Base-by-base conservation (phyloP, 2,329 filamentous ascomycete genomes). In the Fusarium fujikuroi region DNA sequence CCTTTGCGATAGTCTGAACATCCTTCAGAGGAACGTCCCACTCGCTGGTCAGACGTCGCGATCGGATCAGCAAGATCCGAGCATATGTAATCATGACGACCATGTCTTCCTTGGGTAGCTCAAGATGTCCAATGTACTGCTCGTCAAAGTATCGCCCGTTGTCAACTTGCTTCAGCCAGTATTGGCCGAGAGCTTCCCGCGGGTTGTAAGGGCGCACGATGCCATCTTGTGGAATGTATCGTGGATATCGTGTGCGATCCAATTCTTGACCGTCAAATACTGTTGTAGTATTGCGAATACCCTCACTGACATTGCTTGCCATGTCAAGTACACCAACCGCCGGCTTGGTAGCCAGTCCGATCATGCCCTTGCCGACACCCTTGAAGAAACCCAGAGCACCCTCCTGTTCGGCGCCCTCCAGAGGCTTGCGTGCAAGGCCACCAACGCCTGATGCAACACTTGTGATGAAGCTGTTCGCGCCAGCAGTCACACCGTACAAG, bases 111-210 rank as follows among this genome's bases (percentile, higher is more conserved):
- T 92, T 91, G 16, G 94, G 93, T 32, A 99, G 89, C 83, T 99
- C 95, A 9, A 99, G 87, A 80, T 99, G 97, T 9, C 95, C 97
- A 81, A 99, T 96, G 84, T 99, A 99, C 80, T 94, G 90, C 83
- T 99, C 96, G 83, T 97, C 92, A 88, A 99, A 99, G 86, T 95
- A 98, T 81, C 95, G 96, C 70, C 96, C 96, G 74, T 98, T 96
- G 83, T 99, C 96, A 16, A 97, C 91, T 66, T 97, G 97, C 87
- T 99, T 99, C 73, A 99, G 91, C 97, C 96, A 99, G 86, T 94
- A 98, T 81, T 99, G 96, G 2, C 96, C 96, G 7, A 99, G 90
- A 0, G 96, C 95, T 85, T 99, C 96, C 52, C 96, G 93, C 80
- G 97, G 93, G 63, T 92, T 95, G 86, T 97, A 99, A 0, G 96